Evolutionary conservation across 208 protist genomes (phyloP).

Genomic region (Acanthamoeba lenticulata): DNA sequence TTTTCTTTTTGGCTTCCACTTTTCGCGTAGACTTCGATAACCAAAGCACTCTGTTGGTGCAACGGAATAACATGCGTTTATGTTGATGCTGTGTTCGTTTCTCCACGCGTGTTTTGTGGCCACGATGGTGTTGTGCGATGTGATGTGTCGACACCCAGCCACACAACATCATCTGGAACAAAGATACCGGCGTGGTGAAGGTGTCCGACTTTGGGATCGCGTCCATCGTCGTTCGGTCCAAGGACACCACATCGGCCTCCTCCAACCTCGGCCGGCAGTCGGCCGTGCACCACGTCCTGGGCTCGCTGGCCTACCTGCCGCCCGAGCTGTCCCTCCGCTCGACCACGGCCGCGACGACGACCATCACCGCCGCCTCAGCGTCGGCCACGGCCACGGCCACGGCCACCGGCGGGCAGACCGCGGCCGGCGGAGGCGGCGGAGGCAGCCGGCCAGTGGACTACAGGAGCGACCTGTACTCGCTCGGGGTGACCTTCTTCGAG

Average conservation of each 20-base stretch:
- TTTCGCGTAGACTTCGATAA: neutral
- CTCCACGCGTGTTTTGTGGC: neutral
- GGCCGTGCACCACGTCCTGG: constrained; percentile 28
- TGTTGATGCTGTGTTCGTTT: no score
- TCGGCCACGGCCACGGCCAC: neutral
- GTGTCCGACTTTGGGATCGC: constrained; percentile 55
- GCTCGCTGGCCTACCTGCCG: constrained; percentile 52
- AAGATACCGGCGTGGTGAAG: constrained; percentile 23
- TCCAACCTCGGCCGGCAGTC: neutral
- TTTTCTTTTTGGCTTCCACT: neutral
- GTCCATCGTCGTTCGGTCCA: constrained; percentile 35
- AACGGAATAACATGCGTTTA: no score
- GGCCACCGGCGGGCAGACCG: neutral
- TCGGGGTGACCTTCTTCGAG: constrained; percentile 51
- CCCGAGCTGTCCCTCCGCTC: constrained; percentile 46
- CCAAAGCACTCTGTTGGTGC: no score
- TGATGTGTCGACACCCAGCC: neutral
- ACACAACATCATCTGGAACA: constrained; percentile 61
- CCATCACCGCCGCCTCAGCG: neutral
- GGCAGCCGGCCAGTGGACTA: constrained; percentile 23
- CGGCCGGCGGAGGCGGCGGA: neutral
- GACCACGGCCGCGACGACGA: no score
- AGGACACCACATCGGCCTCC: constrained; percentile 46
- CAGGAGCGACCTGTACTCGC: constrained; percentile 47
- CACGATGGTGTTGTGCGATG: neutral